These are phyloP conservation scores for Periconia sp. DNA, from an alignment of 2,329 filamentous ascomycete genomes.

Conservation along the genomic window DNA sequence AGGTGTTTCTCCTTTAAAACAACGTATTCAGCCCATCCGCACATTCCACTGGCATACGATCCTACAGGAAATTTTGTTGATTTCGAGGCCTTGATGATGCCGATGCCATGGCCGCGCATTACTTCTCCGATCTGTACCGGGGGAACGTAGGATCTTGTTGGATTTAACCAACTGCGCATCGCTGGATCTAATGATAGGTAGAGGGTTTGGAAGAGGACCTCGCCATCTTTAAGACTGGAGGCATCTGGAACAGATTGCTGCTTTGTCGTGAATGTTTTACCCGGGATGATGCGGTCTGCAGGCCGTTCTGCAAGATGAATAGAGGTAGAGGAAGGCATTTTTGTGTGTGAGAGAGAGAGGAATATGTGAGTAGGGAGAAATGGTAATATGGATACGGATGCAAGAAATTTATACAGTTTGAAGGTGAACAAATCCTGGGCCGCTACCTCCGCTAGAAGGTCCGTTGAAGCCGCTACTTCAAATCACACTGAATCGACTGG, in stretches of 20 bases:
- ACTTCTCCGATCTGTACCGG: constrained; percentile 71
- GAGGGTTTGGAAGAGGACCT: constrained; percentile 65
- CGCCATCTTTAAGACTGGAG: constrained; percentile 64
- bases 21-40: constrained; percentile 72
- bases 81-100: constrained; percentile 67
- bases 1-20: constrained; percentile 61
- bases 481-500: too few relatives aligned
- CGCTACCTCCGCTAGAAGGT: too few relatives aligned
- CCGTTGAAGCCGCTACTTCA: too few relatives aligned
- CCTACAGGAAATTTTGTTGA: constrained; percentile 62
- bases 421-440: too few relatives aligned
- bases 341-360: constrained; percentile 2
- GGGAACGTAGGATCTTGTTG: constrained; percentile 66
- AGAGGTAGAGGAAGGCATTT: constrained; percentile 50
- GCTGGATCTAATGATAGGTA: constrained; percentile 76
- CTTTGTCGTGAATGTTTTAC: constrained; percentile 67
- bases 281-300: constrained; percentile 64
- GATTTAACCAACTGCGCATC: constrained; percentile 75
- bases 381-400: neutral
- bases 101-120: constrained; percentile 70
- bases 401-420: too few relatives aligned
- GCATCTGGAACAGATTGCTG: constrained; percentile 54
- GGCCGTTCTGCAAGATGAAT: constrained; percentile 71
- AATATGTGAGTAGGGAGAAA: neutral
- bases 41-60: constrained; percentile 60